phyloP scores from a whole-genome alignment of 228 moss, liverwort and hornwort species.

The Sphagnum fallax region DNA sequence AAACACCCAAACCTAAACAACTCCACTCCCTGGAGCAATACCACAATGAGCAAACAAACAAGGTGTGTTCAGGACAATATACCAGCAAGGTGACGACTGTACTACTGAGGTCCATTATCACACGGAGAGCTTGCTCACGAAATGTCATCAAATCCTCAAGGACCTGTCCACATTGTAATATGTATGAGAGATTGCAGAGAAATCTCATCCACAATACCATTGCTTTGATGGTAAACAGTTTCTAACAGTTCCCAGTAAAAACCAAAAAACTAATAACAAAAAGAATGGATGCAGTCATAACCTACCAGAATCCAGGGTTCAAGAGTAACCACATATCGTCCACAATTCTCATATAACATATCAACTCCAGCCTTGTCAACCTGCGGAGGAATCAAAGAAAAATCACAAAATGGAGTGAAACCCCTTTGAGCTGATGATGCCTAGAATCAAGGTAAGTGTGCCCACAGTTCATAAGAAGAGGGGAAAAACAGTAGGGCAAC shows the following conservation, averaged over 20 bases:
- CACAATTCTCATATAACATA: slow-evolving; percentile 65
- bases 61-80: slow-evolving; percentile 2
- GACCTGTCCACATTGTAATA: slow-evolving; percentile 32
- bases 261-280: background rate
- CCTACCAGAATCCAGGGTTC: slow-evolving; percentile 96
- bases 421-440: too few relatives aligned
- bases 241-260: background rate
- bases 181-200: background rate
- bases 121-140: slow-evolving; percentile 94
- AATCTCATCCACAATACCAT: background rate
- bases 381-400: slow-evolving; percentile 12
- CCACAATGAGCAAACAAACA: background rate
- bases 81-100: slow-evolving; percentile 89
- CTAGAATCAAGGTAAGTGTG: too few relatives aligned
- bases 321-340: slow-evolving; percentile 58
- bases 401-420: too few relatives aligned
- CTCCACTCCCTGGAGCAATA: too few relatives aligned
- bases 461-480: too few relatives aligned
- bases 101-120: slow-evolving; percentile 92
- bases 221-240: background rate
- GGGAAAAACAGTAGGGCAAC: too few relatives aligned
- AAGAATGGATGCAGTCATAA: too few relatives aligned
- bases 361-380: slow-evolving; percentile 96
- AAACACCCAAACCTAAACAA: background rate
- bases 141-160: slow-evolving; percentile 96